Evolutionary conservation across 73 alveolate genomes (phyloP).

Genomic region (Paramecium primaurelia): DNA sequence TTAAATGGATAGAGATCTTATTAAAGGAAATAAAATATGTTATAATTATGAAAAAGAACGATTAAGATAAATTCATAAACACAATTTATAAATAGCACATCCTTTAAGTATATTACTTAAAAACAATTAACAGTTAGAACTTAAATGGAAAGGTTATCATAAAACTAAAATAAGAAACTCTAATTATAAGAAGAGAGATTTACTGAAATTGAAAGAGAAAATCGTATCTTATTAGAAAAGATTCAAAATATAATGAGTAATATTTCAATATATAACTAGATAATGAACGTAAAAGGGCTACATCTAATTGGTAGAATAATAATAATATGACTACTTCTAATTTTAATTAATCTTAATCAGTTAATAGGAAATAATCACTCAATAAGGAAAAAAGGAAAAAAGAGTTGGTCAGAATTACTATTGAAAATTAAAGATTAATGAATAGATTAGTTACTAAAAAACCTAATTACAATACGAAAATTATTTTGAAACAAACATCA

Average conservation of each 20-base stretch:
- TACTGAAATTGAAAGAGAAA: slow-evolving; percentile 32
- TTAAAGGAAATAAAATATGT: slow-evolving; percentile 17
- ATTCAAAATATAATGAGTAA: background rate
- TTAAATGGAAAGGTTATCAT: background rate
- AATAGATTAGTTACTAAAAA: background rate
- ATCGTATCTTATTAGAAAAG: slow-evolving; percentile 9
- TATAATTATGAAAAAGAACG: slow-evolving; percentile 2
- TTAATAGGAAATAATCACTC: background rate
- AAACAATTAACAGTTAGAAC: background rate
- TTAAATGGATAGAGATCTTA: background rate
- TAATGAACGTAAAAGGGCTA: background rate
- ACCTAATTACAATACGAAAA: background rate
- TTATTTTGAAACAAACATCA: background rate
- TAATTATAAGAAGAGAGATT: background rate
- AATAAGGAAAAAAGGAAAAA: slow-evolving; percentile 7
- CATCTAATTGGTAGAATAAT: background rate
- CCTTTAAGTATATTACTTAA: background rate
- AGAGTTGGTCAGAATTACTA: background rate
- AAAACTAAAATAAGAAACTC: slow-evolving; percentile 9
- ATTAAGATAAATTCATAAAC: background rate
- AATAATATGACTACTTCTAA: background rate
- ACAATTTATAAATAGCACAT: background rate
- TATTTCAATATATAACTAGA: background rate
- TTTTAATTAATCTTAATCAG: background rate
- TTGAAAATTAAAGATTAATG: background rate